phyloP scores from a whole-genome alignment of 176 grass and related monocot genomes.

The Hsuehochloa calcarea region DNA sequence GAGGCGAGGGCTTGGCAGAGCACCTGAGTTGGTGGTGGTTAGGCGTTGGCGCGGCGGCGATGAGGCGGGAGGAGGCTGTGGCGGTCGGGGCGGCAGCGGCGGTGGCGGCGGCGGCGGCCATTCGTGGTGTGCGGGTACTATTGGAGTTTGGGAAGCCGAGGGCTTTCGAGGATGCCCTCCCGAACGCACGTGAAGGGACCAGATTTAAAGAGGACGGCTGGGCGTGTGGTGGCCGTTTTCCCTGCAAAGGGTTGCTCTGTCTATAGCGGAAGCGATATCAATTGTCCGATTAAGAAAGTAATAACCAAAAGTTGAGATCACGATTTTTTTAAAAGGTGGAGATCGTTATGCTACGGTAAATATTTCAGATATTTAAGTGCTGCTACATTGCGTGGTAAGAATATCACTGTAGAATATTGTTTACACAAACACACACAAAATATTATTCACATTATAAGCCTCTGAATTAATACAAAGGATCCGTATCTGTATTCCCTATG shows the following conservation, averaged over 20 bases:
- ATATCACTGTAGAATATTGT: no score
- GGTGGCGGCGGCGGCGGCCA: slow-evolving; percentile 36
- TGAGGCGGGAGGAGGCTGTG: slow-evolving; percentile 26
- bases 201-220: slow-evolving; percentile 45
- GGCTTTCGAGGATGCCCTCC: slow-evolving; percentile 54
- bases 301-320: no score
- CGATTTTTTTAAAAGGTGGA: no score
- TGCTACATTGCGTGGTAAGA: no score
- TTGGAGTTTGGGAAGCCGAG: slow-evolving; percentile 24
- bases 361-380: no score
- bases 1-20: not conserved
- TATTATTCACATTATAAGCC: no score
- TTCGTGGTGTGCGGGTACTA: not conserved
- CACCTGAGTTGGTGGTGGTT: not conserved
- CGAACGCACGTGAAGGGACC: slow-evolving; percentile 32
- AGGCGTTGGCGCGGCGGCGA: not conserved
- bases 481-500: not conserved
- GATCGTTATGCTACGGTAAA: no score
- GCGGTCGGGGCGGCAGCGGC: slow-evolving; percentile 18
- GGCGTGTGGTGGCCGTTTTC: slow-evolving; percentile 11
- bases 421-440: no score
- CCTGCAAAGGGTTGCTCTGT: no score
- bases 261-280: no score
- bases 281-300: no score
- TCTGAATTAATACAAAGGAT: no score